Conservation (phyloP, 2,329 filamentous ascomycete genomes). For the Raffaelea ambrosiae region DNA sequence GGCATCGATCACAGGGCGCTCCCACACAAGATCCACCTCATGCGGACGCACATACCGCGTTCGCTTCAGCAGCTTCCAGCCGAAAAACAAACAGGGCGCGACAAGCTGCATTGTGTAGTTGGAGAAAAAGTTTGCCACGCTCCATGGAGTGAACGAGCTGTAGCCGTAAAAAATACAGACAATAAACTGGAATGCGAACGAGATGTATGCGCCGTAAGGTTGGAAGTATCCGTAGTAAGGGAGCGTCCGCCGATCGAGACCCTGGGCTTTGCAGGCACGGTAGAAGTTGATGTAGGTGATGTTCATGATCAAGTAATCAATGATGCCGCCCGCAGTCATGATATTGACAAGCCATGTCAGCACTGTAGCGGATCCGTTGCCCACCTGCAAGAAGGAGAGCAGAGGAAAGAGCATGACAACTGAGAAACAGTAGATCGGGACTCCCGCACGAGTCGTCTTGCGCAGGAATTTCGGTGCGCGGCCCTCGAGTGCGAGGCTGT, state of each 20-base stretch:
- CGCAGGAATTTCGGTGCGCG: conserved; percentile 49
- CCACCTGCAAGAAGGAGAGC: conserved; percentile 30
- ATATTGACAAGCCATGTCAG: background rate
- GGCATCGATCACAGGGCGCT: conserved; percentile 18
- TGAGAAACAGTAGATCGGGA: conserved; percentile 26
- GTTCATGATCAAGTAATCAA: conserved; percentile 35
- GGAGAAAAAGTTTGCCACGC: conserved; percentile 34
- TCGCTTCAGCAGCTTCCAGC: conserved; percentile 55
- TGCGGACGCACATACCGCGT: conserved; percentile 30
- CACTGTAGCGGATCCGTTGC: conserved; percentile 23
- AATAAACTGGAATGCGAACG: conserved; percentile 24
- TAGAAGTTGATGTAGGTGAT: conserved; percentile 52
- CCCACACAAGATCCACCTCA: conserved; percentile 14
- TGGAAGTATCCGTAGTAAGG: conserved; percentile 42
- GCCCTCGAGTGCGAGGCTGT: conserved; percentile 39
- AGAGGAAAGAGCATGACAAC: conserved; percentile 10
- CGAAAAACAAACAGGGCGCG: conserved; percentile 41
- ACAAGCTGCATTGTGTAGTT: conserved; percentile 50
- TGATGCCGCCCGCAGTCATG: background rate
- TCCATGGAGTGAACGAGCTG: conserved; percentile 36
- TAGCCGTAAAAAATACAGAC: conserved; percentile 47
- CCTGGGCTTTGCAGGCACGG: conserved; percentile 45
- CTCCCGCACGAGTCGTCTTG: conserved; percentile 22
- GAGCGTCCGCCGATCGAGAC: conserved; percentile 41
- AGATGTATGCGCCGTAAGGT: conserved; percentile 34